Percentiles rank a stretch among this genome's conserved stretches.
These are phyloP conservation scores for Aspergillus saccharolyticus DNA, from an alignment of 495 filamentous ascomycete species.

Conservation along the genomic window DNA sequence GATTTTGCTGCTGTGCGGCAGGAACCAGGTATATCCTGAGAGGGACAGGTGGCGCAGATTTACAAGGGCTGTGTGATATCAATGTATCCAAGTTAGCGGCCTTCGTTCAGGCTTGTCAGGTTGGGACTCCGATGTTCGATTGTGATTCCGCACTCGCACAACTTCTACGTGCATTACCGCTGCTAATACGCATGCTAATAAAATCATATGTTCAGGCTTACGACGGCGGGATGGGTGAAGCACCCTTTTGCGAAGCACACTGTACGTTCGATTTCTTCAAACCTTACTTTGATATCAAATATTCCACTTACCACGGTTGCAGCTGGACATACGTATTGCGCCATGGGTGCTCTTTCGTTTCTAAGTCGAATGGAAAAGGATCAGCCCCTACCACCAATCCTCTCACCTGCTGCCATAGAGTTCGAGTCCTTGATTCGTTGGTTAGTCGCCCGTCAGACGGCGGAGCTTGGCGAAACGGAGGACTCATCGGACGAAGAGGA, in stretches of 20 bases:
- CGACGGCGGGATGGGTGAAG: conserved; percentile 84
- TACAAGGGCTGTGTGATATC: conserved; percentile 65
- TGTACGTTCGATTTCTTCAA: conserved; percentile 46
- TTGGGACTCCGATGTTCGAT: conserved; percentile 26
- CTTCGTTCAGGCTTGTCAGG: conserved; percentile 69
- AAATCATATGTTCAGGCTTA: conserved; percentile 52
- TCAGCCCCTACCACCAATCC: conserved; percentile 17
- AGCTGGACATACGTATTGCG: conserved; percentile 90
- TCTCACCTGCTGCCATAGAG: conserved; percentile 29
- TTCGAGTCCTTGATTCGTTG: conserved; percentile 51
- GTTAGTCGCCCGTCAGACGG: conserved; percentile 68
- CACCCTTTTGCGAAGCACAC: conserved; percentile 79
- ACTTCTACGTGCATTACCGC: conserved; percentile 5
- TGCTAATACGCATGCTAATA: conserved; percentile 9
- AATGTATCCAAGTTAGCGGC: conserved; percentile 61
- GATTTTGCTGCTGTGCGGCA: conserved; percentile 79
- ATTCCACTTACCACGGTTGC: background rate
- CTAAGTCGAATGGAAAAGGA: conserved; percentile 44
- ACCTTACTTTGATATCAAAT: background rate
- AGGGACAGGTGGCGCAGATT: conserved; percentile 47
- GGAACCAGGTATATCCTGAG: conserved; percentile 78
- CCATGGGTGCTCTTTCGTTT: conserved; percentile 67
- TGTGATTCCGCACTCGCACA: background rate
- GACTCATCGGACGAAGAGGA: conserved; percentile 47
- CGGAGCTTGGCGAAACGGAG: conserved; percentile 45